phyloP scores from a whole-genome alignment of 2,329 filamentous ascomycete species.

The Endoconidiophora laricicola region DNA sequence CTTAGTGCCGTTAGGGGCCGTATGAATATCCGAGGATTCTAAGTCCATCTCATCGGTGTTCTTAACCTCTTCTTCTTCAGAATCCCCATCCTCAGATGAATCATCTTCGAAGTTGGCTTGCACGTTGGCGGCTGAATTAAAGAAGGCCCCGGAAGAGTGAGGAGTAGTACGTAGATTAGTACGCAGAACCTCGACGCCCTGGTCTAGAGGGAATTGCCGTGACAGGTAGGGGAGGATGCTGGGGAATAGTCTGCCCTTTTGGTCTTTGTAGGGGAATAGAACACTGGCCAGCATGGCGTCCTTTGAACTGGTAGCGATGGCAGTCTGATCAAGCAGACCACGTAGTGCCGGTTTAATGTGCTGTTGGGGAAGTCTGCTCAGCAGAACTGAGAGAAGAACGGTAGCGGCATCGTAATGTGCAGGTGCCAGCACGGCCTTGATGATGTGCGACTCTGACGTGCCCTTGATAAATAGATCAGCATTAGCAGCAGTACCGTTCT shows the following conservation, averaged over 20 bases:
- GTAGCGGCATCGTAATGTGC: slow-evolving; percentile 40
- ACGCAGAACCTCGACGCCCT: slow-evolving; percentile 54
- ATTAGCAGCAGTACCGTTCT: slow-evolving; percentile 34
- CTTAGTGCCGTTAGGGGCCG: neutral
- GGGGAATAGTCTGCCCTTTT: slow-evolving; percentile 45
- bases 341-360: slow-evolving; percentile 55
- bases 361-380: slow-evolving; percentile 47
- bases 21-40: slow-evolving; percentile 11
- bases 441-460: slow-evolving; percentile 14
- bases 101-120: slow-evolving; percentile 9
- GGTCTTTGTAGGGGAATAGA: slow-evolving; percentile 54
- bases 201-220: slow-evolving; percentile 43
- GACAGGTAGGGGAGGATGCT: slow-evolving; percentile 70
- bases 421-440: slow-evolving; percentile 20
- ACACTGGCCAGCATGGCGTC: slow-evolving; percentile 67
- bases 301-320: slow-evolving; percentile 52
- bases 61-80: slow-evolving; percentile 21
- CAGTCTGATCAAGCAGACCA: slow-evolving; percentile 62
- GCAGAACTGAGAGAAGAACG: slow-evolving; percentile 42
- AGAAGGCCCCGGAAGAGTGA: slow-evolving; percentile 17
- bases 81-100: slow-evolving; percentile 14
- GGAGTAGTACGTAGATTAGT: slow-evolving; percentile 35
- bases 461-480: slow-evolving; percentile 52
- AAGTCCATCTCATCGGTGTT: neutral
- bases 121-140: slow-evolving; percentile 14